Evolutionary conservation across 2,329 filamentous ascomycete genomes (phyloP).

Genomic region (Fusarium marasasianum): DNA sequence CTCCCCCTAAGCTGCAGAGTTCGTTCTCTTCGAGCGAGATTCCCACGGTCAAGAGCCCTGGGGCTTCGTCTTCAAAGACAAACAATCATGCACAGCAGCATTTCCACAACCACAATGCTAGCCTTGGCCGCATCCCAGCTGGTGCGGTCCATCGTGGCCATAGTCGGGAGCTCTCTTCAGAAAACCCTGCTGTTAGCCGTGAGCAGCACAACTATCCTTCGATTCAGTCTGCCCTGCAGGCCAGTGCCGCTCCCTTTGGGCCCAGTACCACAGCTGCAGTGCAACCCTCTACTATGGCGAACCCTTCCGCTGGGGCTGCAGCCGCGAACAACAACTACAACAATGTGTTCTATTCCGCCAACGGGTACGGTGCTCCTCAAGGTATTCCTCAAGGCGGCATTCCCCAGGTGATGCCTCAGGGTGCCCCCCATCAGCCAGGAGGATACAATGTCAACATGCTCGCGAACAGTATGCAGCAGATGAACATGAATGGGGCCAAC

Average conservation of each 20-base stretch:
- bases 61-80: conserved; percentile 58
- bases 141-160: conserved; percentile 73
- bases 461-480: conserved; percentile 73
- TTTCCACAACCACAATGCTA: conserved; percentile 82
- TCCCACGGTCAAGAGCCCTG: conserved; percentile 80
- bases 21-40: conserved; percentile 93
- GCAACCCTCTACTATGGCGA: conserved; percentile 41
- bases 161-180: conserved; percentile 74
- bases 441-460: conserved; percentile 60
- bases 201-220: conserved; percentile 65
- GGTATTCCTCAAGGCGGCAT: conserved; percentile 25
- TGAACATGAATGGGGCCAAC: conserved; percentile 63
- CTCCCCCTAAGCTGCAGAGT: conserved; percentile 79
- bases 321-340: conserved; percentile 45
- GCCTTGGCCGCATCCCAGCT: conserved; percentile 79
- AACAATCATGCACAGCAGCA: conserved; percentile 71
- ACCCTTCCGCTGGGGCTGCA: conserved; percentile 39
- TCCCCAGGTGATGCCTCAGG: conserved; percentile 18
- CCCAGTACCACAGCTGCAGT: conserved; percentile 57
- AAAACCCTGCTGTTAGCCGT: conserved; percentile 53
- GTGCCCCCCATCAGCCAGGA: conserved; percentile 39
- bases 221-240: conserved; percentile 79
- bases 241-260: conserved; percentile 81
- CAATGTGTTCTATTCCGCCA: conserved; percentile 47
- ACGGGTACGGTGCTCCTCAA: conserved; percentile 44